Evolutionary conservation across 2,329 filamentous ascomycete species (phyloP).

Genomic region (Diaporthe helianthi): DNA sequence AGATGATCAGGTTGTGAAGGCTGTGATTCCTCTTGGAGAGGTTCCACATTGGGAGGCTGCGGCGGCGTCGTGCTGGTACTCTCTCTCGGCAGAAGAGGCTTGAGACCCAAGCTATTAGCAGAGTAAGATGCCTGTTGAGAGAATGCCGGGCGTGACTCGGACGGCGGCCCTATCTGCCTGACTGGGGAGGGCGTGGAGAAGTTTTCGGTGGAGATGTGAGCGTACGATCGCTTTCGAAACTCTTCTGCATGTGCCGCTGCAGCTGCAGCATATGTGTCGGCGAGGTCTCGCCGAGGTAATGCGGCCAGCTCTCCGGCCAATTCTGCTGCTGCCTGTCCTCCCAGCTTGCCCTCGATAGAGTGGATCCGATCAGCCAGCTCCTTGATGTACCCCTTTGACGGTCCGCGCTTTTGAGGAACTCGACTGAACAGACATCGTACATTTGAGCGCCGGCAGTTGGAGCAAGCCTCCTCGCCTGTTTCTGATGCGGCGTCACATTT

Average conservation of each 20-base stretch:
- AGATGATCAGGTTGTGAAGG: slow-evolving; percentile 26
- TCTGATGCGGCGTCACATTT: slow-evolving; percentile 85
- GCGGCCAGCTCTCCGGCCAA: slow-evolving; percentile 50
- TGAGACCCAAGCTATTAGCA: slow-evolving; percentile 54
- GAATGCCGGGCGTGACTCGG: slow-evolving; percentile 55
- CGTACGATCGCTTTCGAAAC: slow-evolving; percentile 55
- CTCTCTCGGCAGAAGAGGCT: slow-evolving; percentile 49
- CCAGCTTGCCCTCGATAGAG: slow-evolving; percentile 79
- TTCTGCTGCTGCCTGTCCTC: slow-evolving; percentile 53
- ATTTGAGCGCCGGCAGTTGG: slow-evolving; percentile 80
- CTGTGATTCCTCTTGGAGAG: slow-evolving; percentile 3
- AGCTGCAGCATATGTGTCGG: slow-evolving; percentile 56
- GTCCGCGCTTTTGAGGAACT: slow-evolving; percentile 86
- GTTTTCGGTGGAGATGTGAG: slow-evolving; percentile 53
- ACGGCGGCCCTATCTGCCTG: slow-evolving; percentile 55
- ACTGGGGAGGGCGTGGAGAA: slow-evolving; percentile 50
- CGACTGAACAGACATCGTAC: slow-evolving; percentile 84
- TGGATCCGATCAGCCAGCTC: slow-evolving; percentile 87
- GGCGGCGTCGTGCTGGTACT: slow-evolving; percentile 6
- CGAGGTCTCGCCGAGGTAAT: slow-evolving; percentile 46
- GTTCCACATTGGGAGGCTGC: slow-evolving; percentile 25
- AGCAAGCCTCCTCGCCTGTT: slow-evolving; percentile 75
- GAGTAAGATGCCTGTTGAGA: slow-evolving; percentile 49
- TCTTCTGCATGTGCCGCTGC: slow-evolving; percentile 54
- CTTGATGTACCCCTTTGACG: slow-evolving; percentile 94